Base-by-base conservation (phyloP, 225 moss, liverwort and hornwort species). In the Anthoceros angustus region DNA sequence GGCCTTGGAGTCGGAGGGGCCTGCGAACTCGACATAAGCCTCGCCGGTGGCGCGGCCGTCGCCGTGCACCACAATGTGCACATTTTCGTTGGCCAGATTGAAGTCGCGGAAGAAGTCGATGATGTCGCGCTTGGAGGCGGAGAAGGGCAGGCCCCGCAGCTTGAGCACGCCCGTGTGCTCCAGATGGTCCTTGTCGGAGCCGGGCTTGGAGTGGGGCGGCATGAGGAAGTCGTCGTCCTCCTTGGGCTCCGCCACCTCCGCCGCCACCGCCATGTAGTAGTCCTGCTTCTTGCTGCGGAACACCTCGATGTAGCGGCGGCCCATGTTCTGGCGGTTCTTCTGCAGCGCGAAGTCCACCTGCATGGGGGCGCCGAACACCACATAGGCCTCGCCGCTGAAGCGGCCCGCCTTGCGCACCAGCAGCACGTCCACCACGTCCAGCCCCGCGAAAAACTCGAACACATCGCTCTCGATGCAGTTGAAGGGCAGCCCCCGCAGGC, bases 281-380 rank as follows among this genome's bases (percentile, higher is more conserved):
- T 92, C 92, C 45, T 88, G 86, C 68, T 88, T 92, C 77, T 86
- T 88, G 80, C 92, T 86, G 7, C 92, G 86, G 39, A 92, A 92
- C 6, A 92, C 87, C 63, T 92, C 92, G 50, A 92, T 92, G 68
- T 88, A 92, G 18, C 88, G 77, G 16, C 86, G 86, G 10, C 92
- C 92, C 84, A 92, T 92, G 42, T 92, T 92, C 62, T 92, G 86
- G 15, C 92, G 76, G 42, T 92, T 92, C 67, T 81, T 87, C 21
- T 92, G 92, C n/a, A 92, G 84, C 10, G 92, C 86, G 39, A 83
- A 92, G 66, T 92, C 86, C 63, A 92, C 92, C 71, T 88, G 92
- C 77, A 92, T 72, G 32, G 76, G 88, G 10, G 86, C 92, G 40
- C 92, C 92, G 40, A 92, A 86, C 40, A 92, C 82, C 12, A 92